Conservation (phyloP, 2,329 filamentous ascomycete species). For the Exophiala alcalophila region DNA sequence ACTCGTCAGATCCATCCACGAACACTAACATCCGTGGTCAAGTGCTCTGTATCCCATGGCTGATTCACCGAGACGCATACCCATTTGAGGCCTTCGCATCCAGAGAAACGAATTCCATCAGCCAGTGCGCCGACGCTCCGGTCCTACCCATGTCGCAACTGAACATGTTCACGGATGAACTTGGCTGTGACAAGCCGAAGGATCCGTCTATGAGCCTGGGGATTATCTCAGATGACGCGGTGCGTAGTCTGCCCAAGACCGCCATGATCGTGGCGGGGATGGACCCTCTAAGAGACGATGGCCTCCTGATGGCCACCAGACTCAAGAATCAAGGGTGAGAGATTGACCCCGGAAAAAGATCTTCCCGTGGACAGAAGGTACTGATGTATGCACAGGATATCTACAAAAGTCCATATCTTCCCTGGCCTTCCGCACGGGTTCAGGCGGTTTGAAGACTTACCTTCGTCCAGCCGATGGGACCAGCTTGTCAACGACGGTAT, state of each 20-base stretch:
- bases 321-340: not conserved
- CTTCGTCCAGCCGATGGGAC: too few species aligned
- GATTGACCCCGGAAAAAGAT: too few species aligned
- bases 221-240: not conserved
- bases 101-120: not conserved
- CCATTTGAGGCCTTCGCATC: not conserved
- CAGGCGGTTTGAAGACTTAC: not conserved
- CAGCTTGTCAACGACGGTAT: too few species aligned
- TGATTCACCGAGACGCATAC: not conserved
- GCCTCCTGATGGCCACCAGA: not conserved
- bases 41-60: not conserved
- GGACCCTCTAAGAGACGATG: not conserved
- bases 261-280: not conserved
- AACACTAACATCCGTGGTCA: not conserved
- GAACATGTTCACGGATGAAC: not conserved
- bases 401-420: not conserved
- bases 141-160: not conserved
- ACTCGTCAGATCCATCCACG: not conserved
- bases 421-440: slow-evolving; percentile 3
- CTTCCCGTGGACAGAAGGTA: too few species aligned
- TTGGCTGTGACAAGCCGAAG: not conserved
- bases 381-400: not conserved
- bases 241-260: not conserved
- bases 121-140: not conserved
- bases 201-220: not conserved